These are phyloP conservation scores for Eimeria tenella DNA, from an alignment of 169 alveolate species.

Conservation along the genomic window DNA sequence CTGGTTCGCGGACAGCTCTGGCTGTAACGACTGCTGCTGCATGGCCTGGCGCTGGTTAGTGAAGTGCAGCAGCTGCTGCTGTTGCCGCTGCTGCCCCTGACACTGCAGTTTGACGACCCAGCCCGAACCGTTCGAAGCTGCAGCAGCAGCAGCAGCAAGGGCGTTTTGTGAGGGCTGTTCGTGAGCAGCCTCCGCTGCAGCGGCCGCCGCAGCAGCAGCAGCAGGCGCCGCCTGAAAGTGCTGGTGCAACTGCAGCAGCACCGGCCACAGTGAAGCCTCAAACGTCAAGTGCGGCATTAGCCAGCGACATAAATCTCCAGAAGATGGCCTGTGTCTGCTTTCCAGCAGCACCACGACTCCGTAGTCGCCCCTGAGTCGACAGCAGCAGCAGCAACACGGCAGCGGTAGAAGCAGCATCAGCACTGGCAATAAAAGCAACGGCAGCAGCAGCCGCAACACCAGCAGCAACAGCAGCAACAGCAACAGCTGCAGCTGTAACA, in stretches of 20 bases:
- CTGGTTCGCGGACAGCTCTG: neutral
- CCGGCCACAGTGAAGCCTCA: slow-evolving; percentile 16
- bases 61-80: neutral
- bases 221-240: slow-evolving; percentile 40
- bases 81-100: neutral
- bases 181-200: neutral
- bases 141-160: neutral
- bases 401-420: slow-evolving; percentile 1
- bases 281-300: neutral
- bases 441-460: slow-evolving; percentile 8
- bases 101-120: neutral
- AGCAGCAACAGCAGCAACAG: neutral
- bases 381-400: slow-evolving; percentile 23
- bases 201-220: slow-evolving; percentile 54
- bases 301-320: slow-evolving; percentile 9
- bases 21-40: slow-evolving; percentile 14
- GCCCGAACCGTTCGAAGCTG: neutral
- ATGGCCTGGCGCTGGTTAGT: neutral
- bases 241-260: slow-evolving; percentile 45
- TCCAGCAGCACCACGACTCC: slow-evolving; percentile 71
- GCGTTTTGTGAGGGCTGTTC: neutral
- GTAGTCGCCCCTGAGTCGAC: slow-evolving; percentile 44
- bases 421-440: neutral
- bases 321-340: neutral
- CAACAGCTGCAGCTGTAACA: neutral